phyloP scores from a whole-genome alignment of 495 filamentous ascomycete species.

The Penicillium chermesinum region DNA sequence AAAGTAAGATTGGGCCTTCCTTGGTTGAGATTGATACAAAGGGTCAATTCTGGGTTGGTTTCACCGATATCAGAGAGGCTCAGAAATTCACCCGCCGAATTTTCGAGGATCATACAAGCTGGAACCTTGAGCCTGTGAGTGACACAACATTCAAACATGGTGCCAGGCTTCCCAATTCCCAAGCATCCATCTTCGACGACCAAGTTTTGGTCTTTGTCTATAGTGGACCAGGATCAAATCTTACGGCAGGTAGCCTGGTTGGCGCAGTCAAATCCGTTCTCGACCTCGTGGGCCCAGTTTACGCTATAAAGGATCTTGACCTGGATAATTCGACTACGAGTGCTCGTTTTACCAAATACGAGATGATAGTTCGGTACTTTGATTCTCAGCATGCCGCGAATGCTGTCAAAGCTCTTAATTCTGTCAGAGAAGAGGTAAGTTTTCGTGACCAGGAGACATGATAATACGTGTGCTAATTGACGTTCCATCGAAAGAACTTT shows the following conservation, averaged over 20 bases:
- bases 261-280: background rate
- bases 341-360: background rate
- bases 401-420: slow-evolving; percentile 9
- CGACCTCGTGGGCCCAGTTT: slow-evolving; percentile 5
- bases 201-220: slow-evolving; percentile 3
- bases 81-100: background rate
- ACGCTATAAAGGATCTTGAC: slow-evolving; percentile 1
- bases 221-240: background rate
- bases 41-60: slow-evolving; percentile 8
- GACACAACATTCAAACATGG: background rate
- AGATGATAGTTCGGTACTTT: slow-evolving; percentile 5
- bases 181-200: slow-evolving; percentile 6
- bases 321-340: background rate
- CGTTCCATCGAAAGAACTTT: background rate
- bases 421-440: slow-evolving; percentile 5
- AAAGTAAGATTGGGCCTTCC: slow-evolving; percentile 4
- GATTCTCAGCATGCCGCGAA: slow-evolving; percentile 2
- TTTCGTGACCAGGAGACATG: background rate
- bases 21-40: slow-evolving; percentile 3
- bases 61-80: slow-evolving; percentile 5
- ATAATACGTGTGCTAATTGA: background rate
- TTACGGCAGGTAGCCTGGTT: background rate
- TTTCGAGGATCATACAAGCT: background rate
- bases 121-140: slow-evolving; percentile 1
- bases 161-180: background rate